Conservation (phyloP, 345 rosid genomes). For the Nephelium lappaceum region DNA sequence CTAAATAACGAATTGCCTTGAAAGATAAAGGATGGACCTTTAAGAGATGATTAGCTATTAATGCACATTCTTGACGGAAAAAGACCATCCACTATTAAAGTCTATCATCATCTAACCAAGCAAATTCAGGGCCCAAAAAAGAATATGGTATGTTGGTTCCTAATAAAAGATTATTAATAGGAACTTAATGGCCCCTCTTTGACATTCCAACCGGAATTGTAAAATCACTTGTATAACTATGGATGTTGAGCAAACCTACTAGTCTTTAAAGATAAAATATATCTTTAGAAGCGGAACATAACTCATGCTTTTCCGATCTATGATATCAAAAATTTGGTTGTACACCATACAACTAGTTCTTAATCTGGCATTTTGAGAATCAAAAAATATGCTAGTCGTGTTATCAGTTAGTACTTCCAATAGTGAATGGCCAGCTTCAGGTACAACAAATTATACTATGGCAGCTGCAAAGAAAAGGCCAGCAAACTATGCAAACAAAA, state of each 20-base stretch:
- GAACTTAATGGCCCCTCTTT: conserved; percentile 23
- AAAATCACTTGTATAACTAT: not conserved
- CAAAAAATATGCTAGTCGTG: not conserved
- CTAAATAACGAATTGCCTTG: not conserved
- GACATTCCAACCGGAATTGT: not conserved
- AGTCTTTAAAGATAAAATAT: not conserved
- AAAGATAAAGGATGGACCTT: not conserved
- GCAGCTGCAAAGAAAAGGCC: not conserved
- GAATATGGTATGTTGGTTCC: conserved; percentile 25
- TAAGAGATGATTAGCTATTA: not conserved
- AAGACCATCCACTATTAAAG: not conserved
- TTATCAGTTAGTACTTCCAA: not conserved
- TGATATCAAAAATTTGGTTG: not conserved
- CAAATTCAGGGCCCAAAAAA: not conserved
- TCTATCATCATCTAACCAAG: not conserved
- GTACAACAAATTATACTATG: not conserved
- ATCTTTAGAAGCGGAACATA: not conserved
- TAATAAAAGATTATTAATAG: conserved; percentile 17
- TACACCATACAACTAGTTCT: not conserved
- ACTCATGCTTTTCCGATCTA: not conserved
- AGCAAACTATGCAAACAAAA: not conserved
- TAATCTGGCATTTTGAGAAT: not conserved
- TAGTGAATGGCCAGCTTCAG: not conserved
- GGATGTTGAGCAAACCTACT: not conserved
- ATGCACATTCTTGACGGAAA: not conserved